Evolutionary conservation across 2,329 filamentous ascomycete species (phyloP), one percentile per base, ranked within the genome.

Genomic region (Phyllosticta citriasiana): DNA sequence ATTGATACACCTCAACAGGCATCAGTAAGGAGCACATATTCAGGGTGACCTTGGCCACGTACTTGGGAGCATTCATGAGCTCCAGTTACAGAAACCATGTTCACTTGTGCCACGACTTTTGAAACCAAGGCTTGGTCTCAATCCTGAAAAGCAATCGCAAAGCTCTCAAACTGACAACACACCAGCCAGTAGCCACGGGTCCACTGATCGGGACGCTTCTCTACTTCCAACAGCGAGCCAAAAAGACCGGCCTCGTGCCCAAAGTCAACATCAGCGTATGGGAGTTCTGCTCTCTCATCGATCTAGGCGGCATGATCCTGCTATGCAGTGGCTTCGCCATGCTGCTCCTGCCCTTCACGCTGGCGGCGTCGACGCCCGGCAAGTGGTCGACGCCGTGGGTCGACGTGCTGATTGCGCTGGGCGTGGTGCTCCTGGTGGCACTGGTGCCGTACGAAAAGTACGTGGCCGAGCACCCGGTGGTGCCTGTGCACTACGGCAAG

Each of bases 371-470:
- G 24, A 73, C 72, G 4, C 67, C 75, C 2, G 67, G 69, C 25
- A 68, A 72, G 56, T 80, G 79, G 78, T 70, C 68, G 5, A 79
- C 78, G 0, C 74, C 75, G 0, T 82, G 75, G 70, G 68, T 82
- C 9, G 72, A 74, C 57, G 73, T 70, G 22, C 66, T 81, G 16
- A 77, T 82, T 55, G 73, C 71, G 1, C 52, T 80, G 0, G 80
- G 80, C 3, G 71, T 64, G 0, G 57, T 76, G 1, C 66, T 76
- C 19, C 72, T 84, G 6, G 66, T 75, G 7, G 67, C 64, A 0
- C 75, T 80, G n/a, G 74, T 77, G 7, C 71, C 76, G 9, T 83
- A 82, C 65, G 81, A 83, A 68, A 69, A 72, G 25, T 70, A 70
- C 27, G 33, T 77, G 5, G 78, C 79, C 3, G 71, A 67, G 19